Percentiles rank a stretch among this genome's conserved stretches.
phyloP scores from a whole-genome alignment of 352 stramenopile genomes.

The Globisporangium cystogenes region DNA sequence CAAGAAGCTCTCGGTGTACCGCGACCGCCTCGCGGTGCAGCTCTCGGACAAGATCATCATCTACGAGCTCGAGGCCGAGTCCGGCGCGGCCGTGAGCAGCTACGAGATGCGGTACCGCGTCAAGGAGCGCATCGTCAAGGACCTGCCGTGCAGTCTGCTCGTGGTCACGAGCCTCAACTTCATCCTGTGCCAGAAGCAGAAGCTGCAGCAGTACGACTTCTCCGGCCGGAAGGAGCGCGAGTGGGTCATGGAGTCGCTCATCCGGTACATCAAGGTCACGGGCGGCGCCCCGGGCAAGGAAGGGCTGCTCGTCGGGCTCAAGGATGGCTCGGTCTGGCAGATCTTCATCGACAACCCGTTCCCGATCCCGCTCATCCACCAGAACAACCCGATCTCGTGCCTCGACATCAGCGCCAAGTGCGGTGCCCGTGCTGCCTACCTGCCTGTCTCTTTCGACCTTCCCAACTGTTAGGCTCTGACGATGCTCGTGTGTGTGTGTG shows the following conservation, averaged over 20 bases:
- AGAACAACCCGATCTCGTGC: slow-evolving; percentile 81
- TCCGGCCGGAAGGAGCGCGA: slow-evolving; percentile 80
- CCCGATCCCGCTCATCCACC: slow-evolving; percentile 89
- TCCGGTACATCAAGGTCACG: slow-evolving; percentile 91
- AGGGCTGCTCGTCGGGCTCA: slow-evolving; percentile 90
- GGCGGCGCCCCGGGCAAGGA: slow-evolving; percentile 87
- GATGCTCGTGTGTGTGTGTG: neutral
- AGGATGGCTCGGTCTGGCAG: slow-evolving; percentile 88
- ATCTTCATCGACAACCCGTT: slow-evolving; percentile 96
- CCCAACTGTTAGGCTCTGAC: too few species aligned
- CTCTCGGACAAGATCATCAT: slow-evolving; percentile 93
- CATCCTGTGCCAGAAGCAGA: slow-evolving; percentile 90
- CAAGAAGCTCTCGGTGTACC: slow-evolving; percentile 93
- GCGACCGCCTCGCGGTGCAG: slow-evolving; percentile 90
- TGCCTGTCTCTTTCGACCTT: too few species aligned
- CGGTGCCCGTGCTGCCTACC: slow-evolving; percentile 13
- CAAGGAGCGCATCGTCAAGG: slow-evolving; percentile 83
- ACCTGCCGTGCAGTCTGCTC: slow-evolving; percentile 81
- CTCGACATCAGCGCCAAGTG: slow-evolving; percentile 87
- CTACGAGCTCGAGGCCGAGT: slow-evolving; percentile 88
- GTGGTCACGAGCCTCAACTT: slow-evolving; percentile 90
- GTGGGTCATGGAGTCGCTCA: slow-evolving; percentile 84
- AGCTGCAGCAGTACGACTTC: slow-evolving; percentile 92
- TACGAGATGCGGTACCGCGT: slow-evolving; percentile 94
- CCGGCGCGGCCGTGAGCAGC: slow-evolving; percentile 28